These are phyloP conservation scores for Phaeosphaeriaceae sp. DNA, from an alignment of 2,329 filamentous ascomycete genomes.

Conservation along the genomic window DNA sequence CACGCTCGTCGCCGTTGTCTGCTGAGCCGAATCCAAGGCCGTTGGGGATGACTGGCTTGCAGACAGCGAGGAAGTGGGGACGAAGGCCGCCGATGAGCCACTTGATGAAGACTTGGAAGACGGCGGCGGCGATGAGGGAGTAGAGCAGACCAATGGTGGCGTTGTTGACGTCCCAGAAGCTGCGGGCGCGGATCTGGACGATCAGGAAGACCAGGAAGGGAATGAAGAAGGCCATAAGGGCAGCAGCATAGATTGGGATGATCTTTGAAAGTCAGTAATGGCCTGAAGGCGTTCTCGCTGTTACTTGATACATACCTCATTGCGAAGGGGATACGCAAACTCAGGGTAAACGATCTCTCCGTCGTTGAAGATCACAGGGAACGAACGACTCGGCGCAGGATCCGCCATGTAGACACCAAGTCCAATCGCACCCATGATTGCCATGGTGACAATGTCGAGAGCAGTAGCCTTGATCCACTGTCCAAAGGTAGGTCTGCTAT, in stretches of 20 bases:
- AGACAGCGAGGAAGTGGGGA: conserved; percentile 75
- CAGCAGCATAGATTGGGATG: conserved; percentile 73
- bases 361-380: conserved; percentile 70
- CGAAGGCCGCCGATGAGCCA: conserved; percentile 70
- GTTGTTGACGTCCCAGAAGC: conserved; percentile 68
- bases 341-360: conserved; percentile 73
- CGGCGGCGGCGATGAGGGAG: conserved; percentile 71
- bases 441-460: conserved; percentile 73
- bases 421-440: conserved; percentile 68
- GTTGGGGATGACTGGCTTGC: conserved; percentile 65
- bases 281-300: neutral
- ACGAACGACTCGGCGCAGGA: conserved; percentile 72
- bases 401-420: conserved; percentile 72
- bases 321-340: conserved; percentile 73
- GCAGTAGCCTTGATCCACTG: conserved; percentile 74
- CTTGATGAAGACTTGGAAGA: conserved; percentile 80
- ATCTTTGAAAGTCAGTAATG: conserved; percentile 9
- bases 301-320: conserved; percentile 51
- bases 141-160: conserved; percentile 73
- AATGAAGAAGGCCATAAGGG: conserved; percentile 68
- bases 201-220: conserved; percentile 70
- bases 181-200: conserved; percentile 69
- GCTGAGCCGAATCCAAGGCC: conserved; percentile 35
- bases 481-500: conserved; percentile 64
- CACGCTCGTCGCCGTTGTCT: conserved; percentile 44